A percentile compares a stretch with the other conserved stretches of the same genome.
Evolutionary conservation across 2,329 filamentous ascomycete genomes (phyloP).

Genomic region (Trichoderma simmonsii): DNA sequence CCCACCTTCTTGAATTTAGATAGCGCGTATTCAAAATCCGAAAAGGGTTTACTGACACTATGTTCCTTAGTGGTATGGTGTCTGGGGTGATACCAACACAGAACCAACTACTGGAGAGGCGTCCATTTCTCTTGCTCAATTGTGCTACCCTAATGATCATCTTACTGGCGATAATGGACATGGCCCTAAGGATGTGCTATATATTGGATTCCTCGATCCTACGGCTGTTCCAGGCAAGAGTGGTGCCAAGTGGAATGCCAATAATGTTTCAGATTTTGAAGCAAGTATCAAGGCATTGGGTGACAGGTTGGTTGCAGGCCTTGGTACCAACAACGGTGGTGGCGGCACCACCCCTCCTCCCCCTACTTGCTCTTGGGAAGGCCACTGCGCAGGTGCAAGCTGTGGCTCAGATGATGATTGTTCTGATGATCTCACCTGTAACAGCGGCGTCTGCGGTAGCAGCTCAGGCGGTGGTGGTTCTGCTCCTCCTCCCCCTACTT

Average conservation of each 20-base stretch:
- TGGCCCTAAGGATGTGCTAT: conserved; percentile 52
- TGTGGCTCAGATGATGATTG: conserved; percentile 10
- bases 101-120: conserved; percentile 47
- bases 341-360: neutral
- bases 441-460: neutral
- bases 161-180: conserved; percentile 53
- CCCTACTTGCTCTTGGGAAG: conserved; percentile 3
- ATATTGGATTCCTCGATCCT: conserved; percentile 51
- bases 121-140: conserved; percentile 48
- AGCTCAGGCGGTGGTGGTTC: neutral
- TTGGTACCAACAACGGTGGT: conserved; percentile 5
- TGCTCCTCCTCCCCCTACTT: neutral
- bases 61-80: conserved; percentile 40
- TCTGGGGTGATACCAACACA: conserved; percentile 57
- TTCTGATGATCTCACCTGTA: neutral
- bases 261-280: conserved; percentile 44
- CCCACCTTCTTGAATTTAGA: neutral
- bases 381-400: neutral
- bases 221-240: conserved; percentile 49
- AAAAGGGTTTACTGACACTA: neutral
- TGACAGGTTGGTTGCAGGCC: conserved; percentile 41
- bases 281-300: conserved; percentile 45
- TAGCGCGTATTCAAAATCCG: neutral
- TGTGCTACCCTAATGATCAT: conserved; percentile 45
- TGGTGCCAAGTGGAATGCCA: conserved; percentile 50